Percentiles rank a stretch among this genome's conserved stretches.
These are phyloP conservation scores for Globisporangium viniferum DNA, from an alignment of 352 stramenopile genomes.

Conservation along the genomic window DNA sequence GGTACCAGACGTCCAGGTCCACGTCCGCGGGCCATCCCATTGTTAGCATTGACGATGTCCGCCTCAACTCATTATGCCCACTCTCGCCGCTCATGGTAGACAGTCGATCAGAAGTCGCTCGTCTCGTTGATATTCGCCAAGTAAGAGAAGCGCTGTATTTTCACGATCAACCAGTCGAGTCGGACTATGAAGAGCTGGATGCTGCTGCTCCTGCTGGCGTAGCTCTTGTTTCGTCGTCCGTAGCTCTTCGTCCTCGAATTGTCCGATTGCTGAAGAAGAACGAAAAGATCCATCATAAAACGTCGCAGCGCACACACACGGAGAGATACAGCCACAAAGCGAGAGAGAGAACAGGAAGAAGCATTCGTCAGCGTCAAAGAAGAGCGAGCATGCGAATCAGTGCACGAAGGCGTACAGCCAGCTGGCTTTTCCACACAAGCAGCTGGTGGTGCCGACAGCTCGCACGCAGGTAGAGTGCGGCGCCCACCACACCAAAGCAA, in stretches of 20 bases:
- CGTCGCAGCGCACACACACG: slow-evolving; percentile 2
- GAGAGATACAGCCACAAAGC: not conserved
- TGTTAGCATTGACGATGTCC: slow-evolving; percentile 24
- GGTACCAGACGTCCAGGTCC: slow-evolving; percentile 75
- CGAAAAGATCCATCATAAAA: slow-evolving; percentile 4
- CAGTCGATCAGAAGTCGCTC: not conserved
- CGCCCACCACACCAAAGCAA: not conserved
- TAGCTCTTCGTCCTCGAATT: slow-evolving; percentile 3
- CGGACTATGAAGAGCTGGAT: not conserved
- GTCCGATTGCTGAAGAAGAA: not conserved
- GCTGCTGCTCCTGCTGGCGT: not conserved
- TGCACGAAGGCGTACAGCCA: not conserved
- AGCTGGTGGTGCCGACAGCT: not conserved
- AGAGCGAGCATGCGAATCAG: not conserved
- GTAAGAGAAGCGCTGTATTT: not conserved
- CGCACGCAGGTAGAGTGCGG: no score
- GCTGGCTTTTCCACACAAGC: slow-evolving; percentile 7
- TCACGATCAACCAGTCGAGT: slow-evolving; percentile 1
- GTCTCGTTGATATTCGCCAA: not conserved
- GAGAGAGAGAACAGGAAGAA: not conserved
- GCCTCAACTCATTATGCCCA: slow-evolving; percentile 5
- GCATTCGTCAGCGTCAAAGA: slow-evolving; percentile 2
- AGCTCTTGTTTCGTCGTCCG: no score
- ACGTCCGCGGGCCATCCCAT: slow-evolving; percentile 68
- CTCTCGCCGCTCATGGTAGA: slow-evolving; percentile 10